Base-by-base conservation (phyloP, 2,329 filamentous ascomycete genomes). In the Seiridium unicorne region DNA sequence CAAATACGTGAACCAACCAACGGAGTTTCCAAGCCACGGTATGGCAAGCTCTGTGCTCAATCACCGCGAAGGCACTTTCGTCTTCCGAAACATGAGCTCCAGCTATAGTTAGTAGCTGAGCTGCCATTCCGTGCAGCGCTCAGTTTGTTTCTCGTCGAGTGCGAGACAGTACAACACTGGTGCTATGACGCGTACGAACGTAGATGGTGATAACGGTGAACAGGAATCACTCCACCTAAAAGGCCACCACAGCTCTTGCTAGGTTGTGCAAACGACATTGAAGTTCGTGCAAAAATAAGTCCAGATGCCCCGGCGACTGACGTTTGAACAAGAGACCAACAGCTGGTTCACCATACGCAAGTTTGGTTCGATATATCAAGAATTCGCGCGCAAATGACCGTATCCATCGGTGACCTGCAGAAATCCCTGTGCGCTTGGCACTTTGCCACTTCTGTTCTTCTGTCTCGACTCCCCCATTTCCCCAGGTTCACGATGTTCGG, bases 61-160 rank as follows among this genome's bases (percentile, higher is more conserved):
- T 63, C 65, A 64, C 13, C 7, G 38, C 64, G 44, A 44, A 13
- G 49, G 55, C 47, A 6, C 51, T 54, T 58, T 66, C 62, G 65
- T 63, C 51, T 67, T 58, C 65, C 65, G 63, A 67, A 66, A 67
- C 65, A 66, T 51, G 51, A 54, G 57, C 62, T 59, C 26, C 47
- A 5, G n/a, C 44, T 10, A 4, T 10, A 18, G 6, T 36, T 10
- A 18, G 6, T 36, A 11, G 10, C 65, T 63, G 62, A 61, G 62
- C 55, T 60, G 9, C 13, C 34, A 10, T 47, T 46, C 34, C 57
- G 58, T 62, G 65, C 63, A 38, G 32, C 6, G 32, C 62, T 53
- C 59, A 51, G 63, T 61, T 64, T 62, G 60, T 58, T 58, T 51
- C 55, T 48, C 9, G 35, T 47, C 40, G n/a, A 31, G 49, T 31